Conservation (phyloP, 768 basidiomycete species). For the Tulasnella sp. region DNA sequence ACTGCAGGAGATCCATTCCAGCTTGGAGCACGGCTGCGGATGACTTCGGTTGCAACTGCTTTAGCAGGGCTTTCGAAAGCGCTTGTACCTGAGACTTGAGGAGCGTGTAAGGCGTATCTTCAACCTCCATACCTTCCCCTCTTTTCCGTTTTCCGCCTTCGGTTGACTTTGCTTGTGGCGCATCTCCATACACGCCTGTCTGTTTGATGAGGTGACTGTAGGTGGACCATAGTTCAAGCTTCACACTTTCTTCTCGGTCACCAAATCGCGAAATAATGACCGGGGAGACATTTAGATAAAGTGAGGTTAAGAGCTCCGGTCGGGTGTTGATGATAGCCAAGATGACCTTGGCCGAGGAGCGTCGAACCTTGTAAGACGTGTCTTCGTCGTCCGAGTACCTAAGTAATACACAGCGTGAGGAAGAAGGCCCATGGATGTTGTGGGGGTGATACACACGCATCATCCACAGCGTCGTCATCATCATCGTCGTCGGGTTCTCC, state of each 20-base stretch:
- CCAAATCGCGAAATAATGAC: slow-evolving; percentile 83
- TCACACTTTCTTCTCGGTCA: slow-evolving; percentile 91
- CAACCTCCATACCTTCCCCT: slow-evolving; percentile 53
- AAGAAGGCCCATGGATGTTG: slow-evolving; percentile 17
- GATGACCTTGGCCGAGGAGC: slow-evolving; percentile 84
- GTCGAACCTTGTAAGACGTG: slow-evolving; percentile 92
- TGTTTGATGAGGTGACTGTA: slow-evolving; percentile 74
- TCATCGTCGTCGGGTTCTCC: slow-evolving; percentile 44
- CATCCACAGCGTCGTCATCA: slow-evolving; percentile 70
- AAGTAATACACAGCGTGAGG: too few species aligned
- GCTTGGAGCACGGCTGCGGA: slow-evolving; percentile 68
- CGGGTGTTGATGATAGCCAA: slow-evolving; percentile 78
- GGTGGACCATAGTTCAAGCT: slow-evolving; percentile 83
- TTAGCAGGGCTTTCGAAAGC: slow-evolving; percentile 68
- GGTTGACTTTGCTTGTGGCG: slow-evolving; percentile 40
- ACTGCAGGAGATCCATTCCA: slow-evolving; percentile 67
- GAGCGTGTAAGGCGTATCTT: slow-evolving; percentile 59
- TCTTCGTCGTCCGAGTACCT: slow-evolving; percentile 98
- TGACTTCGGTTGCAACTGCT: slow-evolving; percentile 80
- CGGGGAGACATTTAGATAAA: slow-evolving; percentile 80
- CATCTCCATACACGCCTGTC: slow-evolving; percentile 66
- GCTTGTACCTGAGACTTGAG: slow-evolving; percentile 66
- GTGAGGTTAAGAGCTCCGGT: slow-evolving; percentile 65
- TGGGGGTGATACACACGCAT: slow-evolving; percentile 43
- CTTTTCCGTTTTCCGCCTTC: slow-evolving; percentile 61